Percentiles rank a stretch among this genome's conserved stretches.
phyloP scores from a whole-genome alignment of 139 green algal species.

The Chlamydomonas eustigma region DNA sequence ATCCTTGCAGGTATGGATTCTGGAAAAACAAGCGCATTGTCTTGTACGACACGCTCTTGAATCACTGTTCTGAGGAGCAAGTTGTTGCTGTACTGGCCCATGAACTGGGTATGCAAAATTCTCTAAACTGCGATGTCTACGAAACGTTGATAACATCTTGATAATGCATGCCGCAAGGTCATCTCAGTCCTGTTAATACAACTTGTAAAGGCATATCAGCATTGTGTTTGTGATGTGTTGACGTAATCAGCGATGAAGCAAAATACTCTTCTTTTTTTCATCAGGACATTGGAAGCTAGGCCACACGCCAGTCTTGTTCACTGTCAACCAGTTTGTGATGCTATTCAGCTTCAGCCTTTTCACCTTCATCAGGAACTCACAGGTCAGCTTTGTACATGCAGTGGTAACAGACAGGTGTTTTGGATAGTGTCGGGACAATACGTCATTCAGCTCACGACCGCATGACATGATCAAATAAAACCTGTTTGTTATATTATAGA shows the following conservation, averaged over 20 bases:
- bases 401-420: background rate
- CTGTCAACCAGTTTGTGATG: constrained; percentile 37
- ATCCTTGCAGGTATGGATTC: constrained; percentile 75
- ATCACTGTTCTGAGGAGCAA: constrained; percentile 62
- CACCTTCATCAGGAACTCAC: constrained; percentile 23
- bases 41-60: constrained; percentile 78
- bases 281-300: constrained; percentile 77
- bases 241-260: no score
- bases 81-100: constrained; percentile 88
- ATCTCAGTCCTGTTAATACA: background rate
- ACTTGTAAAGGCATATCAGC: no score
- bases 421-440: background rate
- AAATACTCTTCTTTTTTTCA: no score
- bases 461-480: no score
- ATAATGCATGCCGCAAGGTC: no score
- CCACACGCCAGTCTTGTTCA: constrained; percentile 74
- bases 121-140: background rate
- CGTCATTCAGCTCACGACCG: no score
- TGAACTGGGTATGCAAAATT: constrained; percentile 33
- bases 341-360: constrained; percentile 73
- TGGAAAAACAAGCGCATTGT: constrained; percentile 90
- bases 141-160: no score
- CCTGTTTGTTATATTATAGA: no score
- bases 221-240: no score
- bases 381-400: background rate